Percentiles rank a stretch among this genome's conserved stretches.
phyloP scores from a whole-genome alignment of 176 grass and related monocot genomes.

The Carex kokanica region DNA sequence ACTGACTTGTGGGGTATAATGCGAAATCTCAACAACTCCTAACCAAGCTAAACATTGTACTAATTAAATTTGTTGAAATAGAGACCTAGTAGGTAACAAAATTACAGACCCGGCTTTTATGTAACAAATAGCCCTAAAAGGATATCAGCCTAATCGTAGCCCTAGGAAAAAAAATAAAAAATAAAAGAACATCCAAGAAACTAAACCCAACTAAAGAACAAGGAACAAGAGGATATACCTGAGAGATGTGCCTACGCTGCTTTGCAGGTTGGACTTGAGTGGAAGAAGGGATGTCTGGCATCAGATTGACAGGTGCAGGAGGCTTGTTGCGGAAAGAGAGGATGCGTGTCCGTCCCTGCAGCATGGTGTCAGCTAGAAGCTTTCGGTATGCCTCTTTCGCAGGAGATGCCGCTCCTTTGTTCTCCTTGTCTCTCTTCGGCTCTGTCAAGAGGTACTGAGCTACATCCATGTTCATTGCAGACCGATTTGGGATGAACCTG shows the following conservation, averaged over 20 bases:
- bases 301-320: constrained; percentile 18
- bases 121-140: neutral
- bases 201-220: constrained; percentile 6
- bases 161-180: neutral
- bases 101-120: too few species aligned
- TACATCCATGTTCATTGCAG: constrained; percentile 56
- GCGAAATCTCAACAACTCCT: too few species aligned
- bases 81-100: neutral
- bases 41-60: neutral
- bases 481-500: constrained; percentile 60
- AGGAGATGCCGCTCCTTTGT: constrained; percentile 26
- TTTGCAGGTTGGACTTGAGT: constrained; percentile 24
- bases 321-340: constrained; percentile 54
- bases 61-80: neutral
- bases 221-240: constrained; percentile 28
- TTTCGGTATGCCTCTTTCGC: constrained; percentile 43
- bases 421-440: constrained; percentile 49
- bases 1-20: too few species aligned
- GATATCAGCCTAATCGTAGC: too few species aligned
- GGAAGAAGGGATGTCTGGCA: neutral
- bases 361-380: constrained; percentile 46
- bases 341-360: constrained; percentile 43
- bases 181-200: neutral
- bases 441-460: constrained; percentile 48
- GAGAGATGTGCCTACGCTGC: constrained; percentile 40